phyloP scores from a whole-genome alignment of 106 monocot species.

The Amphibolis antarctica region DNA sequence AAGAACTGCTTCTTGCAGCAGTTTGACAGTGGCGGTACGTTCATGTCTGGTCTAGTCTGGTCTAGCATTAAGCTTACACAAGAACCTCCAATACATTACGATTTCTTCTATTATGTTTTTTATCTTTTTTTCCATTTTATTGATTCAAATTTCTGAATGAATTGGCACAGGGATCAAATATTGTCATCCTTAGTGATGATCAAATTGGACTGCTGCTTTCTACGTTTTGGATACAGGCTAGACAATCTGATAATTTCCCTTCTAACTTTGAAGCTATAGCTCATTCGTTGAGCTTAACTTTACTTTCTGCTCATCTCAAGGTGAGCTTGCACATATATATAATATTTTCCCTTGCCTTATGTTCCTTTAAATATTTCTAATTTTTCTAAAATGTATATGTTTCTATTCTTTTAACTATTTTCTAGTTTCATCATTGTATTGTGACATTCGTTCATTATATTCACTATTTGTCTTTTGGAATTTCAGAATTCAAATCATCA shows the following conservation, averaged over 20 bases:
- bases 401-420: too few species aligned
- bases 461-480: not conserved
- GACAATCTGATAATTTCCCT: slow-evolving; percentile 70
- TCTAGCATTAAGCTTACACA: not conserved
- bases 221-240: slow-evolving; percentile 83
- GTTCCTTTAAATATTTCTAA: too few species aligned
- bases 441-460: not conserved
- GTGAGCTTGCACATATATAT: slow-evolving; percentile 12
- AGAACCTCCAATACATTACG: too few species aligned
- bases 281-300: slow-evolving; percentile 65
- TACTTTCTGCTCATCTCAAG: slow-evolving; percentile 69
- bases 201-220: slow-evolving; percentile 59
- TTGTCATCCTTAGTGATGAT: slow-evolving; percentile 63
- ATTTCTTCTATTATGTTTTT: not conserved
- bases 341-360: too few species aligned
- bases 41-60: not conserved
- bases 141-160: slow-evolving; percentile 3
- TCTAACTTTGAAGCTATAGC: slow-evolving; percentile 89
- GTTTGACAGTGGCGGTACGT: slow-evolving; percentile 38
- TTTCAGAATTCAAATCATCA: slow-evolving; percentile 48
- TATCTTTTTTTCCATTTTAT: not conserved
- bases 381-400: too few species aligned
- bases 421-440: not conserved
- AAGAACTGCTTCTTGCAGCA: slow-evolving; percentile 22
- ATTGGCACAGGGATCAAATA: slow-evolving; percentile 40